Percentiles rank a stretch among this genome's conserved stretches.
These are phyloP conservation scores for Diophrys appendiculata DNA, from an alignment of 73 alveolate species.

Conservation along the genomic window DNA sequence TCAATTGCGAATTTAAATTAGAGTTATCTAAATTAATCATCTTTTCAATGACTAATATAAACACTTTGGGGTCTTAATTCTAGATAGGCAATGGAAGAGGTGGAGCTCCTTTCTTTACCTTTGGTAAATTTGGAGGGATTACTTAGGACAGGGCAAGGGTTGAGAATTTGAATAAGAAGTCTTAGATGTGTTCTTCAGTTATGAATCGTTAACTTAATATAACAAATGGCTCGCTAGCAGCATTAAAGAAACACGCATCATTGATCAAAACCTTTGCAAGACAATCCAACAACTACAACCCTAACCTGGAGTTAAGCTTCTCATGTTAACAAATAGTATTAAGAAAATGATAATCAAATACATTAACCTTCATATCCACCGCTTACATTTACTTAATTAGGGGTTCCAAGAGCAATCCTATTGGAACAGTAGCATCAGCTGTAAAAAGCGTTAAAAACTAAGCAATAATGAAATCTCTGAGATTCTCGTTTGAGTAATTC, in stretches of 20 bases:
- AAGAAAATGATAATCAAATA: conserved; percentile 70
- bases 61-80: background rate
- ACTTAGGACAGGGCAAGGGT: background rate
- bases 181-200: conserved; percentile 20
- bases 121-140: conserved; percentile 15
- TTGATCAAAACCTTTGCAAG: conserved; percentile 36
- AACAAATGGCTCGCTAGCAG: conserved; percentile 30
- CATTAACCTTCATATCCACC: conserved; percentile 63
- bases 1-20: background rate
- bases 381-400: conserved; percentile 72
- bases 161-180: conserved; percentile 35
- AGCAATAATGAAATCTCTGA: conserved; percentile 72
- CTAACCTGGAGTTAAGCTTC: conserved; percentile 22
- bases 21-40: background rate
- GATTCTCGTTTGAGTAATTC: conserved; percentile 64
- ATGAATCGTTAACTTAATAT: conserved; percentile 26
- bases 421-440: conserved; percentile 79
- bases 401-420: conserved; percentile 82
- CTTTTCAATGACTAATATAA: background rate
- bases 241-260: conserved; percentile 17
- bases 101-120: background rate
- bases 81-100: background rate
- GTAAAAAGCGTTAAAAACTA: conserved; percentile 55
- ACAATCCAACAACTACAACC: conserved; percentile 35
- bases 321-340: conserved; percentile 65